phyloP scores from a whole-genome alignment of 2,329 filamentous ascomycete species.

The Incumbomyces lentus region DNA sequence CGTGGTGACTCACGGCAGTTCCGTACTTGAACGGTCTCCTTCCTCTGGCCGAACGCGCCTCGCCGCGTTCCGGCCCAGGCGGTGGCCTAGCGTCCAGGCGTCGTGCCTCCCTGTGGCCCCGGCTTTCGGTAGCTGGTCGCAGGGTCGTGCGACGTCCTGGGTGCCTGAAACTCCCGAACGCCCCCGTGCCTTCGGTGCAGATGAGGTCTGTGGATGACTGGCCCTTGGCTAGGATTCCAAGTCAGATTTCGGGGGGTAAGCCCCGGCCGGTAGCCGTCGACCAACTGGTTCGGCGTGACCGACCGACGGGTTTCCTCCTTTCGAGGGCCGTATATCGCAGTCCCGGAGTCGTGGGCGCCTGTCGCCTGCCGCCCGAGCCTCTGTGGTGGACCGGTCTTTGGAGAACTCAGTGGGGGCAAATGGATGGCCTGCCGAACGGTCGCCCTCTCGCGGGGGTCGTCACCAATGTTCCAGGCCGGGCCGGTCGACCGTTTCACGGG shows the following conservation, averaged over 20 bases:
- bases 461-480: no score
- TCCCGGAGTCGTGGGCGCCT: constrained; percentile 3
- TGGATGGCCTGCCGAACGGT: constrained; percentile 11
- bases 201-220: constrained; percentile 21
- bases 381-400: constrained; percentile 16
- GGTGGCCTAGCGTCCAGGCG: no score
- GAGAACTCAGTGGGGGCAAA: constrained; percentile 20
- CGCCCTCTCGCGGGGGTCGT: no score
- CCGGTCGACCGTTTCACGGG: no score
- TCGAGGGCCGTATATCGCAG: constrained; percentile 16
- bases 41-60: no score
- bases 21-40: no score
- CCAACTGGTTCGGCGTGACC: constrained; percentile 11
- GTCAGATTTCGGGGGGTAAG: constrained; percentile 16
- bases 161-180: constrained; percentile 10
- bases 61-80: no score
- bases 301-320: constrained; percentile 17
- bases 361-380: constrained; percentile 1
- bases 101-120: no score
- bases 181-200: constrained; percentile 9
- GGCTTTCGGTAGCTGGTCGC: no score
- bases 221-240: constrained; percentile 19
- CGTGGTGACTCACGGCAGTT: no score
- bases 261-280: constrained; percentile 15
- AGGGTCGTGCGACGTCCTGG: neutral